These are phyloP conservation scores for Urochloa ruziziensis DNA, from an alignment of 176 grass and related monocot species.

Conservation along the genomic window DNA sequence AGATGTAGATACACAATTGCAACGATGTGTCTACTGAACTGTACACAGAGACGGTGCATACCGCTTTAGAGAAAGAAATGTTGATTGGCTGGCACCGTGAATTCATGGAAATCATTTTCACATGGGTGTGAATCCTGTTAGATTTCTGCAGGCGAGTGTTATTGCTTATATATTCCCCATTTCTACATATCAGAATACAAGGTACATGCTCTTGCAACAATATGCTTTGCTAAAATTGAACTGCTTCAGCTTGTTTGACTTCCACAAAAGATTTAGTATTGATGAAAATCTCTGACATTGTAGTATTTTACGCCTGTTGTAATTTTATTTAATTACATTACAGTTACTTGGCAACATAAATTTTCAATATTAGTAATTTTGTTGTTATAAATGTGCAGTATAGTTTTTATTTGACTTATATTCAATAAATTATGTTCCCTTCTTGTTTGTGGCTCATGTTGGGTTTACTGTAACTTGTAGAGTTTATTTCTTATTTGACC, in stretches of 20 bases:
- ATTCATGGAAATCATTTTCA: constrained; percentile 3
- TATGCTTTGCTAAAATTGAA: constrained; percentile 13
- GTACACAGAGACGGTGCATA: neutral
- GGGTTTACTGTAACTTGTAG: too few relatives aligned
- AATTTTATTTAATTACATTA: neutral
- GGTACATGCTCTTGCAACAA: neutral
- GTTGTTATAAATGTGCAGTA: too few relatives aligned
- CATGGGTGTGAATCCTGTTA: constrained; percentile 10
- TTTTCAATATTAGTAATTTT: neutral
- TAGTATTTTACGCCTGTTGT: neutral
- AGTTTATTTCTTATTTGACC: too few relatives aligned
- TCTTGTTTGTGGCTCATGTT: too few relatives aligned
- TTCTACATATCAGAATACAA: too few relatives aligned
- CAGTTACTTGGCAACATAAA: neutral
- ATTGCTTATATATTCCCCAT: too few relatives aligned
- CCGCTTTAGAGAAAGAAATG: neutral
- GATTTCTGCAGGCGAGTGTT: constrained; percentile 4
- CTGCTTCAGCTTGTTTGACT: neutral
- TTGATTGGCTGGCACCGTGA: neutral
- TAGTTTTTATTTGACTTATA: too few relatives aligned
- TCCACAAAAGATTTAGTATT: constrained; percentile 6
- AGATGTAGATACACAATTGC: neutral
- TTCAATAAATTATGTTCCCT: too few relatives aligned
- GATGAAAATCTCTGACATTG: neutral
- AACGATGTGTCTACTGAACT: neutral